A percentile compares a stretch with the other conserved stretches of the same genome.
These are phyloP conservation scores for Venturia nashicola DNA, from an alignment of 2,329 filamentous ascomycete genomes.

Conservation along the genomic window DNA sequence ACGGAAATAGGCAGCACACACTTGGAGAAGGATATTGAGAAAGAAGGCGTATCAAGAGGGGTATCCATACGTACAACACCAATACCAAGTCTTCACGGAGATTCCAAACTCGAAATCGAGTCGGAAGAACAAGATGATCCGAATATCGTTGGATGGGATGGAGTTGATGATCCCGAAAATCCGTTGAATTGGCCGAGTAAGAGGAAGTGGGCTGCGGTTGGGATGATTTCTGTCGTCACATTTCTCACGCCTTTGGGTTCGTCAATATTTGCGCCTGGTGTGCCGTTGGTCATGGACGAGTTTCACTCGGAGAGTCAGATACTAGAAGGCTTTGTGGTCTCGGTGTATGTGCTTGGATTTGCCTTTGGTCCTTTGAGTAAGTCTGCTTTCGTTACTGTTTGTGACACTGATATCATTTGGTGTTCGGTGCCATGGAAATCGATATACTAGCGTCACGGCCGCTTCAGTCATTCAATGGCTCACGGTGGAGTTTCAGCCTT, in stretches of 20 bases:
- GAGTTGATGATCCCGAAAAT: conserved; percentile 43
- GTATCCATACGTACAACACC: conserved; percentile 14
- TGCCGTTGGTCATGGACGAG: conserved; percentile 19
- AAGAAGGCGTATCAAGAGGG: conserved; percentile 12
- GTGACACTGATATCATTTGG: too few species aligned
- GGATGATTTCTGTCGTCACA: conserved; percentile 36
- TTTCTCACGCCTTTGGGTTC: conserved; percentile 26
- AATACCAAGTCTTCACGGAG: conserved; percentile 9
- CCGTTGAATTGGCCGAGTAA: conserved; percentile 45
- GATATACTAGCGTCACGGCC: too few species aligned
- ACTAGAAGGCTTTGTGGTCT: conserved; percentile 25
- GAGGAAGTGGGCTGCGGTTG: conserved; percentile 35
- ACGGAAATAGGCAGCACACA: conserved; percentile 13
- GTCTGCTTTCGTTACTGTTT: conserved; percentile 8
- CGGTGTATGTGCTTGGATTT: conserved; percentile 27
- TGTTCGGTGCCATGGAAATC: too few species aligned
- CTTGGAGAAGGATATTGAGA: conserved; percentile 20
- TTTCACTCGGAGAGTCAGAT: conserved; percentile 21
- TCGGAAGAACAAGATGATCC: conserved; percentile 22
- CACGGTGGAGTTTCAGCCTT: too few species aligned
- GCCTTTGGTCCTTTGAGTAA: conserved; percentile 21
- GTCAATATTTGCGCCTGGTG: conserved; percentile 23
- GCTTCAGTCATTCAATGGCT: too few species aligned
- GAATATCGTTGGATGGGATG: conserved; percentile 48
- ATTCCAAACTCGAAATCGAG: conserved; percentile 11